phyloP scores from a whole-genome alignment of 129 eudicot genomes.

The Lactuca sativa region DNA sequence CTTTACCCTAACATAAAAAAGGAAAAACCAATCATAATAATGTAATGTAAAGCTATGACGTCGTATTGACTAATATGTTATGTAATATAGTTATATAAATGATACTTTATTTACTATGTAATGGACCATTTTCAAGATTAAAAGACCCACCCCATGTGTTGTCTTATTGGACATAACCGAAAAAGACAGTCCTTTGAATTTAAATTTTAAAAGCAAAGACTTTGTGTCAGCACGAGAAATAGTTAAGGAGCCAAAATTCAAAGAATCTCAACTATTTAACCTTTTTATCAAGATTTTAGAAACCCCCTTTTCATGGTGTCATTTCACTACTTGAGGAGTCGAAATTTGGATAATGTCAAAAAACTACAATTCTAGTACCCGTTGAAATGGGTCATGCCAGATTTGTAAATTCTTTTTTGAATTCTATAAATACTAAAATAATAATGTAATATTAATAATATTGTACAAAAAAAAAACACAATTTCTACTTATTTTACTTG shows the following conservation, averaged over 20 bases:
- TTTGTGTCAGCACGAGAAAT: conserved; percentile 34
- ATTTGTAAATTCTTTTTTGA: not conserved
- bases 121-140: conserved; percentile 23
- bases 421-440: too few relatives aligned
- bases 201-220: conserved; percentile 23
- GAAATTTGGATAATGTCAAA: not conserved
- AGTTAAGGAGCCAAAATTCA: conserved; percentile 36
- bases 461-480: too few relatives aligned
- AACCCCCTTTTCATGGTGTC: conserved; percentile 21
- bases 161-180: conserved; percentile 40
- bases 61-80: conserved; percentile 4
- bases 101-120: conserved; percentile 19
- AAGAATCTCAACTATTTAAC: conserved; percentile 34
- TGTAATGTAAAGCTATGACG: not conserved
- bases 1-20: not conserved
- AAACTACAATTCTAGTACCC: not conserved
- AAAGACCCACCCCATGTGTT: conserved; percentile 37
- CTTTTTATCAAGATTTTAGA: conserved; percentile 23
- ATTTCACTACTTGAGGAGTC: not conserved
- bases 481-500: too few relatives aligned
- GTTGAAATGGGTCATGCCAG: not conserved
- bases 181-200: conserved; percentile 29
- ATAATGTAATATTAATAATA: too few relatives aligned
- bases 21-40: not conserved
- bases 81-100: conserved; percentile 8